phyloP scores from a whole-genome alignment of 1,284 basidiomycete genomes.

The Puccinia brachypodii region DNA sequence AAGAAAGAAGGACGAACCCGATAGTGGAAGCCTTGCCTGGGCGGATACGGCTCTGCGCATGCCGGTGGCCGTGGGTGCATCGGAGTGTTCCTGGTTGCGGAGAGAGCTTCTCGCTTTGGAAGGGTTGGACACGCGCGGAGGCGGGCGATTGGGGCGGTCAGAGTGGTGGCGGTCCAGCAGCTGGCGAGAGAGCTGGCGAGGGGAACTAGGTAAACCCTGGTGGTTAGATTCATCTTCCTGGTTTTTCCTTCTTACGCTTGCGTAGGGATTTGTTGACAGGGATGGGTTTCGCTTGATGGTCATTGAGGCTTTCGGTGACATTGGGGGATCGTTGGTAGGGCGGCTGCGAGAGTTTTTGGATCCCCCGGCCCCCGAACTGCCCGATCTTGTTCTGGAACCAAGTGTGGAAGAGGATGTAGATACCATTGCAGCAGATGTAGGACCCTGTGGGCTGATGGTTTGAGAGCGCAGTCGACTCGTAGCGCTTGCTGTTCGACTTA shows the following conservation, averaged over 20 bases:
- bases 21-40: conserved; percentile 28
- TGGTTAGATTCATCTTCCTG: background rate
- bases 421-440: background rate
- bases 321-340: background rate
- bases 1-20: background rate
- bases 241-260: background rate
- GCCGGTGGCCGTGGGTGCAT: background rate
- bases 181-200: background rate
- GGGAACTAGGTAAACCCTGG: background rate
- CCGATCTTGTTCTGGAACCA: background rate
- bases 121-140: background rate
- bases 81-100: too few relatives aligned
- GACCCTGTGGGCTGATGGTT: background rate
- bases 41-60: conserved; percentile 3
- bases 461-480: background rate
- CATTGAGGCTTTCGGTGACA: background rate
- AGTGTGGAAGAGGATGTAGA: background rate
- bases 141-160: background rate
- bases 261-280: conserved; percentile 28
- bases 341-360: background rate
- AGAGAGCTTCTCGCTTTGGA: background rate
- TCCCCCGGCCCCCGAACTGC: background rate
- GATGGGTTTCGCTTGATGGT: conserved; percentile 19
- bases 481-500: background rate
- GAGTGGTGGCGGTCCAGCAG: background rate